These are phyloP conservation scores for Gentiana macrophylla DNA, from an alignment of 257 asterid genomes.

Conservation along the genomic window DNA sequence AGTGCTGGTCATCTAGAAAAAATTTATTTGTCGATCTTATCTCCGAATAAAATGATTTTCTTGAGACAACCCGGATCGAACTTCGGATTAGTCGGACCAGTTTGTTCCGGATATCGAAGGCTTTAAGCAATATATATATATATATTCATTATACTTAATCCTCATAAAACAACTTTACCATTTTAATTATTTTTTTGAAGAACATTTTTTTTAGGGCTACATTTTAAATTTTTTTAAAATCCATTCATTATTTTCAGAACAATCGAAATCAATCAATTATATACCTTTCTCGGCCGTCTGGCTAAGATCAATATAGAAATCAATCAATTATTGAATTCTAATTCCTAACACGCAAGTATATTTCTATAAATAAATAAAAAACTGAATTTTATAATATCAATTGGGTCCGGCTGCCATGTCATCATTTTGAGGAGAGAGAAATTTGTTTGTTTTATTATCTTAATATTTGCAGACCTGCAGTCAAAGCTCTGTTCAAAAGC, in stretches of 20 bases:
- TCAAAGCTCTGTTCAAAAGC: conserved; percentile 40
- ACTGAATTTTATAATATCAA: conserved; percentile 30
- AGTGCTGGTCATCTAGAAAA: too few relatives aligned
- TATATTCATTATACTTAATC: too few relatives aligned
- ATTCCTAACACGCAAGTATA: conserved; percentile 8
- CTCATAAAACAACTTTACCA: too few relatives aligned
- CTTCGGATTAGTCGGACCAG: too few relatives aligned
- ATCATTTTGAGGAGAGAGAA: conserved; percentile 11
- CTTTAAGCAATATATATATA: too few relatives aligned
- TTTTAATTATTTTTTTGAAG: neutral
- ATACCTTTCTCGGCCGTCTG: neutral
- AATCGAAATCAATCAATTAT: neutral
- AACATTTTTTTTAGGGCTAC: neutral
- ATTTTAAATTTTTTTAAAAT: too few relatives aligned
- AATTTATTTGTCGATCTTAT: too few relatives aligned
- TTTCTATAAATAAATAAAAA: conserved; percentile 8
- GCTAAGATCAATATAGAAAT: neutral
- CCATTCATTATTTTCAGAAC: neutral
- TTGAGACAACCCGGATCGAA: too few relatives aligned
- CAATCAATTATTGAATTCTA: neutral
- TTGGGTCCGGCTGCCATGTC: conserved; percentile 44
- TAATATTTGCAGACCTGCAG: conserved; percentile 1
- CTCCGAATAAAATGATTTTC: too few relatives aligned
- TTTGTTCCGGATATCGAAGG: too few relatives aligned
- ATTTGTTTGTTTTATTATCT: neutral